These are phyloP conservation scores for Sphagnum tenellum DNA, from an alignment of 225 moss, liverwort and hornwort genomes.

Conservation along the genomic window DNA sequence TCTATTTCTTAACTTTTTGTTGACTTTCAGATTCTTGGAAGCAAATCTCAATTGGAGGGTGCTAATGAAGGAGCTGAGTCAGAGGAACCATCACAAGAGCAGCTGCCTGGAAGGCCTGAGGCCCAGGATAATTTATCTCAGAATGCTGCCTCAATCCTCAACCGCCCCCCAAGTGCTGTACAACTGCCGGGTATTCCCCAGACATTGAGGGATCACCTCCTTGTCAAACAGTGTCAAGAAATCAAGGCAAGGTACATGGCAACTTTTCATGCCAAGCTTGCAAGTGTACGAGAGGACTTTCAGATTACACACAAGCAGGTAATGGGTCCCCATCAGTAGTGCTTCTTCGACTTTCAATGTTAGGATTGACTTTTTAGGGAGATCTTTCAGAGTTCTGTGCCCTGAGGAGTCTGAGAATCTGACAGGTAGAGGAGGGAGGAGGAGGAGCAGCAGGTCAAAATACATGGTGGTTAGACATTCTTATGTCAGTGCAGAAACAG, in stretches of 20 bases:
- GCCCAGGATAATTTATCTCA: too few relatives aligned
- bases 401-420: neutral
- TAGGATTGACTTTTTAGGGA: neutral
- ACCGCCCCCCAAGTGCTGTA: too few relatives aligned
- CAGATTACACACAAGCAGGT: constrained; percentile 63
- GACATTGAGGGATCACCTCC: constrained; percentile 66
- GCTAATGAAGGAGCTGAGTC: constrained; percentile 10
- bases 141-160: too few relatives aligned
- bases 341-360: too few relatives aligned
- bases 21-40: constrained; percentile 33
- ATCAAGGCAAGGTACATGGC: constrained; percentile 77
- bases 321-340: neutral
- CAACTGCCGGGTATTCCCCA: constrained; percentile 23
- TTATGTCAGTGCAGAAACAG: constrained; percentile 36
- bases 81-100: constrained; percentile 3
- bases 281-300: constrained; percentile 42
- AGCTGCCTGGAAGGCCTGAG: too few relatives aligned
- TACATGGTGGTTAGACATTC: constrained; percentile 82
- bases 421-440: constrained; percentile 41
- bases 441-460: constrained; percentile 42
- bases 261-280: constrained; percentile 61
- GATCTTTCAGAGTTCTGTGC: too few relatives aligned
- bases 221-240: constrained; percentile 65
- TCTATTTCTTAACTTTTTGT: neutral
- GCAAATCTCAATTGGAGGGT: constrained; percentile 15